phyloP scores from a whole-genome alignment of 2,329 filamentous ascomycete genomes.

The Hymenoscyphus fructigenus region DNA sequence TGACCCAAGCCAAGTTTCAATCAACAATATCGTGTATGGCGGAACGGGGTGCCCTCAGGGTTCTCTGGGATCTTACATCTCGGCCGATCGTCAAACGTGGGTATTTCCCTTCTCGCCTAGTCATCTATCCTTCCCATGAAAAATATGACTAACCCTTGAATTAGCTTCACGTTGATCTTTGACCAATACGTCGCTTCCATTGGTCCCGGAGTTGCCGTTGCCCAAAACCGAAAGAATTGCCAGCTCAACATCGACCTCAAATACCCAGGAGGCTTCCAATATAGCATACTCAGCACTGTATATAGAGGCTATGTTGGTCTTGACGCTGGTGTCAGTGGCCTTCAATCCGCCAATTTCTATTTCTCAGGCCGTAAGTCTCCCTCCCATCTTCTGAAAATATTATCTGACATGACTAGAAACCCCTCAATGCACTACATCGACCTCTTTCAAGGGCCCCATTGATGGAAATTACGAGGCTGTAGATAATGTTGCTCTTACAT shows the following conservation, averaged over 20 bases:
- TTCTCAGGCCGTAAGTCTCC: conserved; percentile 22
- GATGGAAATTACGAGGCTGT: conserved; percentile 17
- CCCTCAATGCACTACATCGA: conserved; percentile 17
- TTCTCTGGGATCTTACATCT: conserved; percentile 22
- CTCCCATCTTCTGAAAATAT: neutral
- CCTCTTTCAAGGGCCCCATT: conserved; percentile 22
- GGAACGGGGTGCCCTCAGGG: conserved; percentile 27
- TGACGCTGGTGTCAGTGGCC: conserved; percentile 21
- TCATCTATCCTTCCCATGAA: neutral
- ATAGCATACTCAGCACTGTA: conserved; percentile 21
- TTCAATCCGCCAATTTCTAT: conserved; percentile 25
- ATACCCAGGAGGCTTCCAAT: conserved; percentile 27
- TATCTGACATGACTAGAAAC: conserved; percentile 13
- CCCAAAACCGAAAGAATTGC: conserved; percentile 25
- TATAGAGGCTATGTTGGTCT: conserved; percentile 24
- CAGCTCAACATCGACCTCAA: conserved; percentile 27
- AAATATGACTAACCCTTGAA: neutral
- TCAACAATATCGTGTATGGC: conserved; percentile 24
- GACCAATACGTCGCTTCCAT: conserved; percentile 26
- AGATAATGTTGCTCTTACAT: conserved; percentile 21
- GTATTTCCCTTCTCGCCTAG: neutral
- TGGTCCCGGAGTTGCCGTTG: conserved; percentile 18
- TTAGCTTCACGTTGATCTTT: conserved; percentile 28
- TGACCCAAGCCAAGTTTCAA: conserved; percentile 21
- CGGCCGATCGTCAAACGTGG: conserved; percentile 25